Percentiles rank a stretch among this genome's conserved stretches.
Evolutionary conservation across 2,329 filamentous ascomycete genomes (phyloP).

Genomic region (Trichoderma atrobrunneum): DNA sequence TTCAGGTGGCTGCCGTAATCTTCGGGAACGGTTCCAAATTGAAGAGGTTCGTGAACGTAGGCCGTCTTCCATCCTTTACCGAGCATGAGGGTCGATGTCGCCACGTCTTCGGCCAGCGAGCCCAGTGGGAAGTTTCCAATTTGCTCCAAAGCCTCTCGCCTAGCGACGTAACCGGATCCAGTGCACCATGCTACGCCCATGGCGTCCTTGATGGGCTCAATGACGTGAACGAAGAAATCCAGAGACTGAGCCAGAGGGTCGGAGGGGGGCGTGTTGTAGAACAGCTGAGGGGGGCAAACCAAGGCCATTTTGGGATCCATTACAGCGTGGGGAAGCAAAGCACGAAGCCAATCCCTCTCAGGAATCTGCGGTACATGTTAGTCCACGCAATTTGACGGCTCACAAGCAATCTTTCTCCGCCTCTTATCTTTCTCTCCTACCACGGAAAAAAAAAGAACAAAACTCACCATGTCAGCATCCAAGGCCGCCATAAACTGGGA

Average conservation of each 20-base stretch:
- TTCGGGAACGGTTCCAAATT: conserved; percentile 59
- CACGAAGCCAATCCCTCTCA: conserved; percentile 57
- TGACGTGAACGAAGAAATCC: conserved; percentile 56
- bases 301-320: conserved; percentile 55
- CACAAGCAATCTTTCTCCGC: background rate
- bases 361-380: conserved; percentile 47
- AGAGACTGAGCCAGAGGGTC: conserved; percentile 59
- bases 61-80: conserved; percentile 61
- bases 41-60: conserved; percentile 57
- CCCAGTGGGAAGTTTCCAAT: conserved; percentile 62
- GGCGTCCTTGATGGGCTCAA: conserved; percentile 50
- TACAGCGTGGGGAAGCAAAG: conserved; percentile 58
- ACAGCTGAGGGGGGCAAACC: conserved; percentile 60
- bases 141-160: conserved; percentile 56
- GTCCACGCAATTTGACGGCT: background rate
- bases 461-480: conserved; percentile 61
- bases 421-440: background rate
- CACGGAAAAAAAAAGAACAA: background rate
- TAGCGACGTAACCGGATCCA: conserved; percentile 60
- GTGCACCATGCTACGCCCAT: conserved; percentile 60
- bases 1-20: conserved; percentile 55
- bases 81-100: conserved; percentile 57
- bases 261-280: conserved; percentile 59
- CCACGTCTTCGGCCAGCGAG: conserved; percentile 59
- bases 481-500: conserved; percentile 59